Evolutionary conservation across 805 yeast species (phyloP).

Genomic region (Yamadazyma tumulicola): DNA sequence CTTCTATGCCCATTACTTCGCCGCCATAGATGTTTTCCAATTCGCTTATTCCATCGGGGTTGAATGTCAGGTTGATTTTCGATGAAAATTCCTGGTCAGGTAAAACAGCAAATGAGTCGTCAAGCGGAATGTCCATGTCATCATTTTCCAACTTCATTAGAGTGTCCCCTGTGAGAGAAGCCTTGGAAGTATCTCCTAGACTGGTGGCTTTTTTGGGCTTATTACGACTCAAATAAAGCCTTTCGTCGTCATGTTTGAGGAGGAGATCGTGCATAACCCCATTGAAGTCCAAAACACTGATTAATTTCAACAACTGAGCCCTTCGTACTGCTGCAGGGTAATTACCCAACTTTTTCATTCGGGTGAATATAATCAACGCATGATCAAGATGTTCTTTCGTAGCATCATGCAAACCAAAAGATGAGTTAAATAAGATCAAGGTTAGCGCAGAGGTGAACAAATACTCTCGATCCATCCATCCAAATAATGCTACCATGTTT

Average conservation of each 20-base stretch:
- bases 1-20: constrained; percentile 42
- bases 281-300: constrained; percentile 65
- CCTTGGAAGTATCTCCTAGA: neutral
- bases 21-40: constrained; percentile 31
- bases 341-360: constrained; percentile 74
- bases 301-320: constrained; percentile 64
- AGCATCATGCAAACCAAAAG: constrained; percentile 79
- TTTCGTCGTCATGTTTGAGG: constrained; percentile 53
- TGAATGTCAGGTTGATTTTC: constrained; percentile 14
- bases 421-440: constrained; percentile 65
- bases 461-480: constrained; percentile 85
- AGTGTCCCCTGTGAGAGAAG: neutral
- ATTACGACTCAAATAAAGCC: constrained; percentile 6
- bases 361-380: constrained; percentile 64
- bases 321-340: constrained; percentile 76
- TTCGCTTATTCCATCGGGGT: constrained; percentile 9
- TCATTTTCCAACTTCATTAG: neutral
- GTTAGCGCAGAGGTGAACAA: constrained; percentile 76
- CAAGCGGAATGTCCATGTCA: neutral
- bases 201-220: neutral
- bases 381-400: constrained; percentile 70
- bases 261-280: constrained; percentile 58
- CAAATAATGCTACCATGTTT: constrained; percentile 80
- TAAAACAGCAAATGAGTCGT: neutral
- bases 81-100: constrained; percentile 3